These are phyloP conservation scores for Phialophora tarda DNA, from an alignment of 2,329 filamentous ascomycete genomes.

Conservation along the genomic window DNA sequence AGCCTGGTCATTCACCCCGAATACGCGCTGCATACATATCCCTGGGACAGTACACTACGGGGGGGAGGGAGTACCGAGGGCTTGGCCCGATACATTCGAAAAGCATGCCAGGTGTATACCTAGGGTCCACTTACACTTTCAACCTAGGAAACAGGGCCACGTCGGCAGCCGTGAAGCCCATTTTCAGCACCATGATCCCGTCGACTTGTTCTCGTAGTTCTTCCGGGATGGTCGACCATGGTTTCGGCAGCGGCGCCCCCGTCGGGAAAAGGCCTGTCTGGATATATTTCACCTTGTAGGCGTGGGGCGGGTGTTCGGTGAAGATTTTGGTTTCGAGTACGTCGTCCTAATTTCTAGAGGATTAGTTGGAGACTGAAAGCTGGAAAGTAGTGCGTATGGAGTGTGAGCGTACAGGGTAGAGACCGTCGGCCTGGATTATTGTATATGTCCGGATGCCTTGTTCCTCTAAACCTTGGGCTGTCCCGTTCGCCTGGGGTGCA, in stretches of 20 bases:
- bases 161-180: constrained; percentile 33
- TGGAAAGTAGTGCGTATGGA: not conserved
- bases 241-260: constrained; percentile 23
- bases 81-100: not conserved
- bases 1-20: not conserved
- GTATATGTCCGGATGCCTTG: constrained; percentile 29
- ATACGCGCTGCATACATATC: not conserved
- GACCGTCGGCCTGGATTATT: constrained; percentile 38
- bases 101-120: not conserved
- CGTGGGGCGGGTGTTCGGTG: constrained; percentile 22
- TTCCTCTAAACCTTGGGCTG: not conserved
- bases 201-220: constrained; percentile 34
- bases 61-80: too few species aligned
- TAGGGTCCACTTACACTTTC: constrained; percentile 33
- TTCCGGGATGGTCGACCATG: constrained; percentile 35
- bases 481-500: constrained; percentile 1
- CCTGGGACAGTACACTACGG: not conserved
- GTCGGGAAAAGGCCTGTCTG: constrained; percentile 33
- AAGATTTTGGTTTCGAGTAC: constrained; percentile 37
- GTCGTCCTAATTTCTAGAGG: constrained; percentile 30
- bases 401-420: constrained; percentile 32
- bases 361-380: not conserved
- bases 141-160: constrained; percentile 35
- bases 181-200: constrained; percentile 38
- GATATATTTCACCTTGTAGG: constrained; percentile 34